A percentile compares a stretch with the other conserved stretches of the same genome.
Evolutionary conservation across 2,329 filamentous ascomycete genomes (phyloP).

Genomic region (Monosporascus sp.): DNA sequence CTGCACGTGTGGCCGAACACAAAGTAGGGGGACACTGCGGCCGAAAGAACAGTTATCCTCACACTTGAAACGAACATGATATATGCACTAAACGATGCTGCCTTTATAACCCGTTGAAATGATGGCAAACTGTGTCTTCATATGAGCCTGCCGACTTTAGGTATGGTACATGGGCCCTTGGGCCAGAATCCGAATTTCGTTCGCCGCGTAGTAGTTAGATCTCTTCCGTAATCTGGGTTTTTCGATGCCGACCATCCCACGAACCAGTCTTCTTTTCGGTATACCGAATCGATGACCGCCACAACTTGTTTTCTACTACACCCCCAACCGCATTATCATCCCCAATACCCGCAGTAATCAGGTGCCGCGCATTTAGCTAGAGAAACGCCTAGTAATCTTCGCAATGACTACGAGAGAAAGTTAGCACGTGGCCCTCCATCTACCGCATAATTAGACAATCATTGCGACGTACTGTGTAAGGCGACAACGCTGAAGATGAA

Average conservation of each 20-base stretch:
- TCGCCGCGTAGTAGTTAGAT: constrained; percentile 5
- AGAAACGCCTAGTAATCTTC: constrained; percentile 89
- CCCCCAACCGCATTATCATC: not conserved
- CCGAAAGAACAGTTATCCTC: not conserved
- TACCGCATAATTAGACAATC: not conserved
- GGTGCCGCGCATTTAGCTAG: constrained; percentile 40
- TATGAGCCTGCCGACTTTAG: constrained; percentile 17
- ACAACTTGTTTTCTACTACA: not conserved
- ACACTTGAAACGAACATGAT: constrained; percentile 1
- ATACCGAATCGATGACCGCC: constrained; percentile 2
- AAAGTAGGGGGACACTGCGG: too few species aligned
- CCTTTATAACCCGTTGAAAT: constrained; percentile 1
- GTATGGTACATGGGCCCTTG: constrained; percentile 22
- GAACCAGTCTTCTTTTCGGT: too few species aligned
- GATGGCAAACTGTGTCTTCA: constrained; percentile 16
- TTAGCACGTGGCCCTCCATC: constrained; percentile 8
- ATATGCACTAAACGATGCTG: too few species aligned
- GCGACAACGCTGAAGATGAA: constrained; percentile 99
- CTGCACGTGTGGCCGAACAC: too few species aligned
- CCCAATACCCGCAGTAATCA: not conserved
- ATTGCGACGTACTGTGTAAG: constrained; percentile 75
- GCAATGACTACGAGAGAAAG: constrained; percentile 67
- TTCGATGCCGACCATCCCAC: constrained; percentile 2
- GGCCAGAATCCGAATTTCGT: constrained; percentile 6
- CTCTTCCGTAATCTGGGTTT: constrained; percentile 4